A percentile compares a stretch with the other conserved stretches of the same genome.
phyloP scores from a whole-genome alignment of 2,329 filamentous ascomycete genomes.

The Pleurostoma richardsiae region DNA sequence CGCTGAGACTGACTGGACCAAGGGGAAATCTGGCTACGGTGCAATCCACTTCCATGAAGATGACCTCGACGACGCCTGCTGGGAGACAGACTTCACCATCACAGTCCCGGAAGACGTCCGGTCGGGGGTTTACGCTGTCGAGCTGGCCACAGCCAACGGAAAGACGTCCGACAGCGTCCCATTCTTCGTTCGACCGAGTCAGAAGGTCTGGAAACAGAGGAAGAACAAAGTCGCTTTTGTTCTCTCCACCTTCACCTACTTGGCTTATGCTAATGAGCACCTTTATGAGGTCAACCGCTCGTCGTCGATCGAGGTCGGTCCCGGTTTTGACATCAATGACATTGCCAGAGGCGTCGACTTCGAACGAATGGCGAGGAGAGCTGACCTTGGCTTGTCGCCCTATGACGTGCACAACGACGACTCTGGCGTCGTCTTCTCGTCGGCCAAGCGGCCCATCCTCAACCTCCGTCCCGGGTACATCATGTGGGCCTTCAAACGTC shows the following conservation, averaged over 20 bases:
- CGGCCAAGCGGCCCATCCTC: conserved; percentile 23
- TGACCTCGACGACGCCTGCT: conserved; percentile 27
- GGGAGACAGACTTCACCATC: conserved; percentile 22
- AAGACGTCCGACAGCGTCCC: conserved; percentile 15
- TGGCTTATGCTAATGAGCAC: conserved; percentile 30
- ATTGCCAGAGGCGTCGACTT: conserved; percentile 9
- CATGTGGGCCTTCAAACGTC: conserved; percentile 25
- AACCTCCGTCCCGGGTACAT: conserved; percentile 28
- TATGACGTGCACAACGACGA: conserved; percentile 31
- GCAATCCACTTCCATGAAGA: conserved; percentile 31
- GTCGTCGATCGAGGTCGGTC: conserved; percentile 9
- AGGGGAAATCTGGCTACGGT: conserved; percentile 23
- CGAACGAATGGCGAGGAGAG: conserved; percentile 17
- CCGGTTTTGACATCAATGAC: conserved; percentile 5
- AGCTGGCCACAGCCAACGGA: conserved; percentile 2
- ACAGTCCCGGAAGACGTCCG: conserved; percentile 10
- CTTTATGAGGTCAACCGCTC: conserved; percentile 25
- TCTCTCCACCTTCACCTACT: conserved; percentile 28
- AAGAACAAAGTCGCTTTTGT: conserved; percentile 17
- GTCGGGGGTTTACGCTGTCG: conserved; percentile 19
- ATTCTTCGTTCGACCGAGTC: conserved; percentile 22
- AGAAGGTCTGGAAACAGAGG: conserved; percentile 2
- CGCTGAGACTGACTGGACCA: conserved; percentile 22
- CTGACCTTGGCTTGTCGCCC: conserved; percentile 26
- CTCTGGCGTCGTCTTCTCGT: conserved; percentile 23